Conservation (phyloP, 2,329 filamentous ascomycete genomes). For the Cordyceps tenuipes region DNA sequence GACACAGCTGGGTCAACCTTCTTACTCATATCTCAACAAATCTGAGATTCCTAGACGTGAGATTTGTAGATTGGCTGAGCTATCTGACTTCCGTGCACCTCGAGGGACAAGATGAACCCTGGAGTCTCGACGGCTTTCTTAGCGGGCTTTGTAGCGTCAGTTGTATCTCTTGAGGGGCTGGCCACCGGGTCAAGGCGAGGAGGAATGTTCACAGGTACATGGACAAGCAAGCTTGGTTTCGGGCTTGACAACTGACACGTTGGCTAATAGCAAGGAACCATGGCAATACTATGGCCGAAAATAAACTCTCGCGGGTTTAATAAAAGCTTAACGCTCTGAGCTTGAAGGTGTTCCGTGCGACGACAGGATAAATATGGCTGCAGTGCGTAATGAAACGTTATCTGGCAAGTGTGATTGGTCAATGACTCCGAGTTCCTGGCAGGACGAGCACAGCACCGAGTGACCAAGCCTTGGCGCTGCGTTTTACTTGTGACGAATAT, state of each 20-base stretch:
- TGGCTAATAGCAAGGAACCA: neutral
- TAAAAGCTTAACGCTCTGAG: neutral
- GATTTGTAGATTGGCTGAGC: neutral
- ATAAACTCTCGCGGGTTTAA: neutral
- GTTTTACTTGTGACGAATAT: neutral
- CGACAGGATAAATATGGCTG: neutral
- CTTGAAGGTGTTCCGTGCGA: neutral
- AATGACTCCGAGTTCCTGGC: slow-evolving; percentile 1
- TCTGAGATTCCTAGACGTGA: neutral
- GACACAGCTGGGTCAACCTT: slow-evolving; percentile 3
- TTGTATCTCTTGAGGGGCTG: neutral
- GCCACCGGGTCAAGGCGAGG: neutral
- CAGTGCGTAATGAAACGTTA: slow-evolving; percentile 10
- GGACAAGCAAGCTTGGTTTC: neutral
- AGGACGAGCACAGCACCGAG: too few species aligned
- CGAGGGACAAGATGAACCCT: neutral
- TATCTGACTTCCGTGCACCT: neutral
- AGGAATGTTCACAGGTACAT: neutral
- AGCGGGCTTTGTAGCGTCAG: neutral
- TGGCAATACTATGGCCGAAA: neutral
- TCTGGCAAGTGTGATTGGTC: slow-evolving; percentile 10
- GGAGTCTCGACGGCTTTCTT: neutral
- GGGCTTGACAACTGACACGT: neutral
- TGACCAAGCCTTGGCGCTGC: too few species aligned
- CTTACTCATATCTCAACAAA: slow-evolving; percentile 12